Percentiles rank a stretch among this genome's conserved stretches.
Evolutionary conservation across 2,329 filamentous ascomycete genomes (phyloP).

Genomic region (Alternaria consortialis): DNA sequence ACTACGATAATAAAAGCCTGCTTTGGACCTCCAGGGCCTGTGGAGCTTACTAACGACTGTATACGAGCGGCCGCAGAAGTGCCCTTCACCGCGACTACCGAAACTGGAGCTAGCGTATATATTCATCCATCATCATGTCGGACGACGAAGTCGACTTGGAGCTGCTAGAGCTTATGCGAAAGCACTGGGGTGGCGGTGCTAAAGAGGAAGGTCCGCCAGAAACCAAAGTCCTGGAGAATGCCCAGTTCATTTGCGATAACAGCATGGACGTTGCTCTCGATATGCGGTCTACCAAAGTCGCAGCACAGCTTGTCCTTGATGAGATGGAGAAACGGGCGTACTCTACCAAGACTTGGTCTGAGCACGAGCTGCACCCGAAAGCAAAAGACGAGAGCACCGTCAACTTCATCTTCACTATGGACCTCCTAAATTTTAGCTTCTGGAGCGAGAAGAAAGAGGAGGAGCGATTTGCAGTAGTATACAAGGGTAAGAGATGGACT

Average conservation of each 20-base stretch:
- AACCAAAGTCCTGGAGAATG: slow-evolving; percentile 82
- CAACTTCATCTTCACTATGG: slow-evolving; percentile 97
- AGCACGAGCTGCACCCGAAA: slow-evolving; percentile 90
- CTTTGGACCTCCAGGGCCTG: not conserved
- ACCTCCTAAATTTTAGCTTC: slow-evolving; percentile 95
- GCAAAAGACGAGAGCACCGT: slow-evolving; percentile 80
- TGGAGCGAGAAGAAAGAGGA: slow-evolving; percentile 79
- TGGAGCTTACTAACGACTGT: not conserved
- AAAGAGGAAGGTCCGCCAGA: slow-evolving; percentile 68
- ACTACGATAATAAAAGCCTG: not conserved
- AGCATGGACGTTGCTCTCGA: slow-evolving; percentile 91
- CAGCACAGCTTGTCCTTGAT: slow-evolving; percentile 79
- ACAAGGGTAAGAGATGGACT: slow-evolving; percentile 83
- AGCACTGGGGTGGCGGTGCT: slow-evolving; percentile 73
- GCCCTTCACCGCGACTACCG: slow-evolving; percentile 8
- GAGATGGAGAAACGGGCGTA: slow-evolving; percentile 87
- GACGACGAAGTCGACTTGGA: slow-evolving; percentile 92
- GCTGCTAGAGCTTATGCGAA: slow-evolving; percentile 83
- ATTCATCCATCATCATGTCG: slow-evolving; percentile 67
- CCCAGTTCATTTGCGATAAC: slow-evolving; percentile 90
- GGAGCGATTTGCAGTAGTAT: slow-evolving; percentile 83
- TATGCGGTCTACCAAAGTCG: slow-evolving; percentile 81
- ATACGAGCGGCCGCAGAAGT: not conserved
- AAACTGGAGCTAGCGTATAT: slow-evolving; percentile 12
- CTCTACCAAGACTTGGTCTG: slow-evolving; percentile 84